phyloP scores from a whole-genome alignment of 2,329 filamentous ascomycete species.

The Penicillium paneum region DNA sequence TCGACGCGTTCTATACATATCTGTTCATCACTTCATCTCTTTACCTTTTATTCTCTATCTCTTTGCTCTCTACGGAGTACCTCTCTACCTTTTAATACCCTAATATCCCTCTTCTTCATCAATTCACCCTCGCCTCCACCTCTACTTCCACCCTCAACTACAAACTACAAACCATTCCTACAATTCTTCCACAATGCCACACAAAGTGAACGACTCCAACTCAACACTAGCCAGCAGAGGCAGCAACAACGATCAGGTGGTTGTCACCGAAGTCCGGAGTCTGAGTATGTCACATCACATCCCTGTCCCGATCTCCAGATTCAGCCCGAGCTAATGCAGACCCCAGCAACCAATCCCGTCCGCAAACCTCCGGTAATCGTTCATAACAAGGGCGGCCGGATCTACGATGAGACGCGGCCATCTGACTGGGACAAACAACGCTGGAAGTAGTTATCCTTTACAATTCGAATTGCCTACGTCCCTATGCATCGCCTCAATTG shows the following conservation, averaged over 20 bases:
- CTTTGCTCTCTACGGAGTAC: background rate
- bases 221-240: conserved; percentile 33
- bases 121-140: background rate
- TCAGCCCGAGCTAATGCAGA: conserved; percentile 23
- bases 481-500: background rate
- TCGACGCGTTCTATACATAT: conserved; percentile 8
- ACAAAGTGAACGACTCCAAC: conserved; percentile 38
- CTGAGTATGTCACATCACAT: conserved; percentile 27
- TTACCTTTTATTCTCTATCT: background rate
- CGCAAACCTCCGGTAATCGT: conserved; percentile 35
- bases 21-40: background rate
- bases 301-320: conserved; percentile 24
- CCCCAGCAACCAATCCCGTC: conserved; percentile 27
- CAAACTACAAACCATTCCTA: background rate
- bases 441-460: conserved; percentile 31
- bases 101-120: background rate
- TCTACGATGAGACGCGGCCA: conserved; percentile 37
- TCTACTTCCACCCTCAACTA: no score
- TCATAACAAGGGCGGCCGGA: conserved; percentile 37
- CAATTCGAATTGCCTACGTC: background rate
- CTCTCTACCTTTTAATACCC: background rate
- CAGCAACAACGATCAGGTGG: conserved; percentile 31
- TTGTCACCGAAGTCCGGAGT: conserved; percentile 32
- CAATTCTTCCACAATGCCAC: conserved; percentile 26
- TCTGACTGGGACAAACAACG: conserved; percentile 41